Evolutionary conservation across 805 yeast genomes (phyloP), one percentile per base, ranked within the genome.

Genomic region (Clavispora phyllophila): DNA sequence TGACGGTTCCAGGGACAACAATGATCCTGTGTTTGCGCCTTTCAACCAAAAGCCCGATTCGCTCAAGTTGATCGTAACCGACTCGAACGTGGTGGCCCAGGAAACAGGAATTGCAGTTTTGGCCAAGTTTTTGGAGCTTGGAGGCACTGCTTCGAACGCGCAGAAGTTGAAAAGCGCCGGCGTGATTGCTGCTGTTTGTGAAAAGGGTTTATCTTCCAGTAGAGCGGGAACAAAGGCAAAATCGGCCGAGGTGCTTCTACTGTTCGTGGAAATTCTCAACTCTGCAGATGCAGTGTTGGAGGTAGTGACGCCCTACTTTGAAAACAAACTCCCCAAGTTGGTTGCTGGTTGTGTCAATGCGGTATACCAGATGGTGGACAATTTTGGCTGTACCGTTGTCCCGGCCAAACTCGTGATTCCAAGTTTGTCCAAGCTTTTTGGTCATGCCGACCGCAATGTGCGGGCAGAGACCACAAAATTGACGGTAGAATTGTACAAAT

Each of bases 21-120:
- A 70, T n/a, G 87, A 79, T 49, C 72, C 64, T 2, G 72, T 81
- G 37, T 81, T 84, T 54, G 62, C 61, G 18, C 67, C 67, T 3
- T 79, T 75, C 56, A 57, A 78, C 46, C 56, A 62, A 14, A 74
- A 70, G 42, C 83, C 88, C 0, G 82, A 77, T 9, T 40, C 74
- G 2, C 68, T 82, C 54, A 80, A 76, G 50, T 70, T 71, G 50
- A 73, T 82, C 32, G 81, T 85, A 7, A 70, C 78, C 3, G 99
- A 93, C 58, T 61, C 83, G 25, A 93, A 93, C 58, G 96, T 89
- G 15, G 93, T 84, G 14, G 96, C 98, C 0, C 96, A 89, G 50
- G 98, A 93, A 56, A 68, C 83, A 1, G 98, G 87, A 4, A 66
- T 88, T 17, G 59, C 65, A 3, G 73, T 85, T 7, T 60, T 87